Percentiles rank a stretch among this genome's conserved stretches.
Conservation (phyloP, 805 yeast genomes). For the Pichia scutulata region DNA sequence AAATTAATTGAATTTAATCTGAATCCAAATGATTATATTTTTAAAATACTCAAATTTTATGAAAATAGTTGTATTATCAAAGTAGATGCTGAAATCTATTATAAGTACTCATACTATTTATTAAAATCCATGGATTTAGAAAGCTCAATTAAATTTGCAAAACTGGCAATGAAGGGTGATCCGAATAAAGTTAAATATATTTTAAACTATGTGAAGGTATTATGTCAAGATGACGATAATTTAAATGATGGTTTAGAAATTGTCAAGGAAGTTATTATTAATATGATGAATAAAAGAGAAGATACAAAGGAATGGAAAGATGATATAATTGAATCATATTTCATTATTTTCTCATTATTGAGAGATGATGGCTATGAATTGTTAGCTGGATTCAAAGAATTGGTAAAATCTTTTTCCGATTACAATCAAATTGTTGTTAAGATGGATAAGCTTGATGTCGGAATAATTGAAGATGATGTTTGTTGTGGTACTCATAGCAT, state of each 20-base stretch:
- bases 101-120: slow-evolving; percentile 42
- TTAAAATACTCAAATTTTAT: not conserved
- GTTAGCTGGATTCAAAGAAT: slow-evolving; percentile 45
- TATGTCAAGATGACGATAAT: slow-evolving; percentile 52
- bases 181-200: slow-evolving; percentile 56
- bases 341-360: slow-evolving; percentile 65
- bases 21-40: slow-evolving; percentile 4
- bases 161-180: slow-evolving; percentile 37
- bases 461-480: not conserved
- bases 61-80: slow-evolving; percentile 1
- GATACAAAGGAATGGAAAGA: slow-evolving; percentile 26
- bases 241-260: slow-evolving; percentile 28
- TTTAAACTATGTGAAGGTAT: slow-evolving; percentile 58
- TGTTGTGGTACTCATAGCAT: not conserved
- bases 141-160: slow-evolving; percentile 39
- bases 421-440: not conserved
- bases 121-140: slow-evolving; percentile 37
- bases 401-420: not conserved
- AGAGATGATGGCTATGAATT: slow-evolving; percentile 40
- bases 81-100: slow-evolving; percentile 18
- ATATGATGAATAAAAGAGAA: slow-evolving; percentile 27
- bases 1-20: slow-evolving; percentile 6
- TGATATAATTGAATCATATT: slow-evolving; percentile 58
- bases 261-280: slow-evolving; percentile 48
- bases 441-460: not conserved